phyloP scores from a whole-genome alignment of 2,329 filamentous ascomycete genomes.

The Pseudogymnoascus destructans region DNA sequence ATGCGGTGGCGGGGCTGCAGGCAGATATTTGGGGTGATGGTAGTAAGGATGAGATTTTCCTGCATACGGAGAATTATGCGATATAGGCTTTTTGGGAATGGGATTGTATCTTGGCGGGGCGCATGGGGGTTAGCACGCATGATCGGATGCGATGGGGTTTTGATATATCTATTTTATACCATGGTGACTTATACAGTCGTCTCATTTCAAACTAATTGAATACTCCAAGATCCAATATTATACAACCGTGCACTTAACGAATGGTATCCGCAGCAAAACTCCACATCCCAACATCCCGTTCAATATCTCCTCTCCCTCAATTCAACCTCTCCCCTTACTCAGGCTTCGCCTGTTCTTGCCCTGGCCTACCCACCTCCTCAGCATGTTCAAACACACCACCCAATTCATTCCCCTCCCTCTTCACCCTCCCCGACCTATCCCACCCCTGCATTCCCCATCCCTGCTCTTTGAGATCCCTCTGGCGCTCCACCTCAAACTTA shows the following conservation, averaged over 20 bases:
- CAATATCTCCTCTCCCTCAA: background rate
- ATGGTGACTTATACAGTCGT: constrained; percentile 4
- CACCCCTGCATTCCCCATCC: background rate
- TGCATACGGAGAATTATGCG: constrained; percentile 93
- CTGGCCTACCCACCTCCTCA: background rate
- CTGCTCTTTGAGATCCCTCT: background rate
- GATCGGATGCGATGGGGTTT: background rate
- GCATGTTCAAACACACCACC: background rate
- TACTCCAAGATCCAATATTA: background rate
- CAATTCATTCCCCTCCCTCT: background rate
- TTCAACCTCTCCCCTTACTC: background rate
- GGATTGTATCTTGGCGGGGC: background rate
- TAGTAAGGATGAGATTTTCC: constrained; percentile 74
- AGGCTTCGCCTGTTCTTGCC: background rate
- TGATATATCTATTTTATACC: constrained; percentile 7
- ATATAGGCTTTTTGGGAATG: constrained; percentile 35
- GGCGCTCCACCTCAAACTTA: background rate
- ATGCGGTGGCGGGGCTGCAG: constrained; percentile 71
- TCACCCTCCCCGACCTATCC: background rate
- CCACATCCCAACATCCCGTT: background rate
- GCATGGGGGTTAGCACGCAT: background rate
- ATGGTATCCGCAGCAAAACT: background rate
- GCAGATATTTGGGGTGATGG: constrained; percentile 68
- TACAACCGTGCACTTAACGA: background rate
- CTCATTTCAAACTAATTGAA: constrained; percentile 3